Percentiles rank a stretch among this genome's conserved stretches.
Evolutionary conservation across 2,329 filamentous ascomycete species (phyloP).

Genomic region (Sarocladiaceae sp.): DNA sequence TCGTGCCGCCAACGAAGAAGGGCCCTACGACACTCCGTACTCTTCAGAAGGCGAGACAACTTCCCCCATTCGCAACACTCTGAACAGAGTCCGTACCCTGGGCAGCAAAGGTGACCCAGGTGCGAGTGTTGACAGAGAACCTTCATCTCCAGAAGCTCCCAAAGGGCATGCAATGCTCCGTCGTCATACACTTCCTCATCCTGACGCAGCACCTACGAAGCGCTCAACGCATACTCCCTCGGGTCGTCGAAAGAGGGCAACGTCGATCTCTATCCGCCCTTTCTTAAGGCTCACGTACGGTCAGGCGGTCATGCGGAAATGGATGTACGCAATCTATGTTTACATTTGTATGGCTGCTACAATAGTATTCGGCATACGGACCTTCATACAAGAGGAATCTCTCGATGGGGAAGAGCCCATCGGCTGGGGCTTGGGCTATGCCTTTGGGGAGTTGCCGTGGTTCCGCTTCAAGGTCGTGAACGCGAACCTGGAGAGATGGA

Average conservation of each 20-base stretch:
- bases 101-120: conserved; percentile 13
- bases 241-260: conserved; percentile 58
- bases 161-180: conserved; percentile 21
- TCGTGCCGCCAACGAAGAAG: conserved; percentile 20
- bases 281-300: conserved; percentile 75
- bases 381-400: conserved; percentile 60
- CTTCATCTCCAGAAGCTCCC: conserved; percentile 15
- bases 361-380: conserved; percentile 64
- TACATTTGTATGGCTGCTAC: conserved; percentile 62
- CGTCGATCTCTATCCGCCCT: conserved; percentile 59
- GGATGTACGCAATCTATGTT: conserved; percentile 74
- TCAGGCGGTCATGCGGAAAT: conserved; percentile 72
- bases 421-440: conserved; percentile 86
- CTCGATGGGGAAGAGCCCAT: conserved; percentile 72
- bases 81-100: conserved; percentile 24
- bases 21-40: conserved; percentile 22
- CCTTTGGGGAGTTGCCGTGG: conserved; percentile 70
- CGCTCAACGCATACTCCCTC: conserved; percentile 50
- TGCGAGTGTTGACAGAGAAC: conserved; percentile 13
- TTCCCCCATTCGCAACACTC: conserved; percentile 14
- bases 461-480: conserved; percentile 67
- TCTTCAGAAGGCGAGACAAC: conserved; percentile 25
- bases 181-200: conserved; percentile 48
- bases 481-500: conserved; percentile 66
- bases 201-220: conserved; percentile 26